Evolutionary conservation across 2,329 filamentous ascomycete species (phyloP), one percentile per base, ranked within the genome.

Genomic region (Trichoderma asperellum): DNA sequence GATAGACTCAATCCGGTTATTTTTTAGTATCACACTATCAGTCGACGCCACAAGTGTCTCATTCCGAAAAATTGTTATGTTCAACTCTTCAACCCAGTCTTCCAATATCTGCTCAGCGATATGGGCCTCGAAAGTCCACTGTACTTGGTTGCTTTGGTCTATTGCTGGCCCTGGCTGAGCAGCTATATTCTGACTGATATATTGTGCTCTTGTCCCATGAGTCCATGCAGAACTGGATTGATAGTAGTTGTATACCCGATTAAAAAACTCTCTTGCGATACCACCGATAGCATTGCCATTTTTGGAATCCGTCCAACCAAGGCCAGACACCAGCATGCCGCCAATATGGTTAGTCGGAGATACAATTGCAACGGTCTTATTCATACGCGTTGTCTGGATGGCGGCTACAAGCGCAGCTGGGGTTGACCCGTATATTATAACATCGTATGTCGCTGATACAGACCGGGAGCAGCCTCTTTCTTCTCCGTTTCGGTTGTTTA

Each of bases 121-220:
- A 18, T 62, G 63, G 3, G 74, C 68, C 69, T 75, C 74, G 16
- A 73, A 75, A 10, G 71, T 70, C 71, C 73, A 74, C 14, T 68
- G 47, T 0, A 74, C 73, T 43, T 73, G 40, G 4, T 74, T 65
- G 2, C 71, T 43, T 4, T 62, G 47, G 16, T 64, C 68, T 16
- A 70, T 63, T 14, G 65, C 65, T 2, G 65, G 65, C 27, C 65
- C 65, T n/a, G 65, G 65, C 16, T 68, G 65, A 18, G 65, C 56
- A 55, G 34, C 65, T 60, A 68, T 63, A n/a, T 53, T 37, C 21
- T 68, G 49, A 10, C n/a, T n/a, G 18, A 68, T 37, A 18, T 68
- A 68, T 18, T 62, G 40, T 7, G 43, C 24, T 52, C 65, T 60
- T n/a, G 65, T 68, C 34, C 61, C 65, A 21, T 60, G 32, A 4